phyloP scores from a whole-genome alignment of 371 early-diverging fungal species.

The Mucor irregularis region DNA sequence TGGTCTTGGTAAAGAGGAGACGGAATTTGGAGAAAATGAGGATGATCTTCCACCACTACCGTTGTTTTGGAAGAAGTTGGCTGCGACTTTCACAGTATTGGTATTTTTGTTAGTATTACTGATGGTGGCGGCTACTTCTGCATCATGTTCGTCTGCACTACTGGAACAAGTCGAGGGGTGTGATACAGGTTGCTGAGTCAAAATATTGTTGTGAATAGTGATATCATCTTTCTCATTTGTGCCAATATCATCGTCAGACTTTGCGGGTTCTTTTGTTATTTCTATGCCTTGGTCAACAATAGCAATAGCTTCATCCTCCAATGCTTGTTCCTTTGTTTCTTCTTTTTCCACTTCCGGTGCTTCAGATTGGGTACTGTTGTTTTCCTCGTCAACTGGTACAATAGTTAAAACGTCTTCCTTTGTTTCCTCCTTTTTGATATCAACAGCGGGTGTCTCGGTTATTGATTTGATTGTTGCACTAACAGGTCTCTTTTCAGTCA shows the following conservation, averaged over 20 bases:
- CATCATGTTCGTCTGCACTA: slow-evolving; percentile 43
- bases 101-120: background rate
- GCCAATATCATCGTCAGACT: background rate
- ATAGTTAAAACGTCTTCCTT: background rate
- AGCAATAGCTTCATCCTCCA: background rate
- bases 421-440: background rate
- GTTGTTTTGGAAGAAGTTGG: slow-evolving; percentile 1
- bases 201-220: too few relatives aligned
- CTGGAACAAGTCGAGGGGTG: slow-evolving; percentile 21
- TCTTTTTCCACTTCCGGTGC: background rate
- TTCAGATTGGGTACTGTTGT: background rate
- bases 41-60: slow-evolving; percentile 14
- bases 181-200: slow-evolving; percentile 20
- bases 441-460: background rate
- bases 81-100: background rate
- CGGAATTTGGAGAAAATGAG: slow-evolving; percentile 32
- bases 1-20: slow-evolving; percentile 33
- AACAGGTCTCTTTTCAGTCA: slow-evolving; percentile 15
- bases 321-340: background rate
- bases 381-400: background rate
- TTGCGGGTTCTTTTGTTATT: background rate
- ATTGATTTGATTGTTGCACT: background rate
- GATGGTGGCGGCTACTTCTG: slow-evolving; percentile 40
- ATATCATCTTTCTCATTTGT: too few relatives aligned
- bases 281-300: background rate